phyloP scores from a whole-genome alignment of 805 yeast genomes.

The Candida glaebosa region DNA sequence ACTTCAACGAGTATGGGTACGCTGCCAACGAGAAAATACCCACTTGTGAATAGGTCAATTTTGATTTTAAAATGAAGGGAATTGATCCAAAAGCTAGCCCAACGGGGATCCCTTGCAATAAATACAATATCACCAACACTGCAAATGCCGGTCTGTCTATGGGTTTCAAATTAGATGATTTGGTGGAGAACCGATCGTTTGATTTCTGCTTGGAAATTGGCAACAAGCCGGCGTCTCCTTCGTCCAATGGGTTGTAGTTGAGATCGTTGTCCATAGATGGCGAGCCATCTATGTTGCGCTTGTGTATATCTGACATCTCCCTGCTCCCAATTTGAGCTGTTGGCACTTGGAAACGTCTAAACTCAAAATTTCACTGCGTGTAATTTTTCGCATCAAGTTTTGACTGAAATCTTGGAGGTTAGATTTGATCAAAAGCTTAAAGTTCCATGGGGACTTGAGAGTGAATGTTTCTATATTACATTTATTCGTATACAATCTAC shows the following conservation, averaged over 20 bases:
- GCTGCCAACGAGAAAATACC: constrained; percentile 90
- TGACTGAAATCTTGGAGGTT: no score
- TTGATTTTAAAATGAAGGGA: constrained; percentile 83
- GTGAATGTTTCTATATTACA: constrained; percentile 2
- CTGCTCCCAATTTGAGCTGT: constrained; percentile 81
- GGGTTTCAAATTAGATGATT: constrained; percentile 4
- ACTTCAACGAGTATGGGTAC: constrained; percentile 89
- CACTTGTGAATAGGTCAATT: constrained; percentile 80
- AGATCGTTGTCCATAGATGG: constrained; percentile 12
- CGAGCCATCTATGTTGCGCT: constrained; percentile 6
- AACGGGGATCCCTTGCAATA: constrained; percentile 94
- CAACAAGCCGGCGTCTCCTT: constrained; percentile 34
- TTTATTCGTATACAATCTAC: not conserved
- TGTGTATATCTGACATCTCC: constrained; percentile 75
- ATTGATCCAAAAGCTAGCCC: constrained; percentile 94
- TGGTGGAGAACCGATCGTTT: not conserved
- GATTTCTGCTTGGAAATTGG: constrained; percentile 23
- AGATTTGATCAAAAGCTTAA: no score
- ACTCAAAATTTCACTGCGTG: constrained; percentile 93
- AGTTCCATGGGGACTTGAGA: no score
- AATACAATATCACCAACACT: constrained; percentile 68
- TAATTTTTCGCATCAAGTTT: no score
- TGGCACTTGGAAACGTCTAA: constrained; percentile 97
- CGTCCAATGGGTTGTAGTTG: constrained; percentile 22
- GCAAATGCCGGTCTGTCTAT: constrained; percentile 72